phyloP scores from a whole-genome alignment of 2,329 filamentous ascomycete genomes.

The Colletotrichum lupini region DNA sequence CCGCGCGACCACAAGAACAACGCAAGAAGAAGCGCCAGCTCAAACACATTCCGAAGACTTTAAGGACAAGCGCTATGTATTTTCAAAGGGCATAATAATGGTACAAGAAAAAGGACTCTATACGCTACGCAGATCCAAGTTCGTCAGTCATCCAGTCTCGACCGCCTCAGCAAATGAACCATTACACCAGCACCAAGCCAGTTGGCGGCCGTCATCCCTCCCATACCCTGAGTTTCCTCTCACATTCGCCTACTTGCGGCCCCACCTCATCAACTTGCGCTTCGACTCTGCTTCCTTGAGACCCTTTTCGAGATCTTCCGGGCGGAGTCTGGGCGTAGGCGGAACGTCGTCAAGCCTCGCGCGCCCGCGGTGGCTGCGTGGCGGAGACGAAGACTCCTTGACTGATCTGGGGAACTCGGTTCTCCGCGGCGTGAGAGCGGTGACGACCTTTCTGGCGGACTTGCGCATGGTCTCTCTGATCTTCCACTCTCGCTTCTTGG shows the following conservation, averaged over 20 bases:
- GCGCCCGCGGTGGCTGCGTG: constrained; percentile 31
- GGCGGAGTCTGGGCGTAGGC: constrained; percentile 65
- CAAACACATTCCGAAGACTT: constrained; percentile 78
- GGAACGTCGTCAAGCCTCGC: constrained; percentile 61
- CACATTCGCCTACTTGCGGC: constrained; percentile 26
- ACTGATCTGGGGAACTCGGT: constrained; percentile 70
- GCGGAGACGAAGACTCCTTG: constrained; percentile 51
- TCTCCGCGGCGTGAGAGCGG: constrained; percentile 70
- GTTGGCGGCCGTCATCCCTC: constrained; percentile 13
- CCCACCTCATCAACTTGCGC: constrained; percentile 47
- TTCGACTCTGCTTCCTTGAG: constrained; percentile 51
- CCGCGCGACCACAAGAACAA: constrained; percentile 48
- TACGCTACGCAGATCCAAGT: constrained; percentile 15
- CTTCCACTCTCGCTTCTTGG: constrained; percentile 88
- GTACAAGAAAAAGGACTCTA: constrained; percentile 29
- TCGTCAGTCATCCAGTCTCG: constrained; percentile 18
- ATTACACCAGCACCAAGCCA: constrained; percentile 31
- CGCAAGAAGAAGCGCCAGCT: constrained; percentile 76
- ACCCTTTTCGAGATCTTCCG: constrained; percentile 71
- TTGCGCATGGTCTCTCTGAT: constrained; percentile 77
- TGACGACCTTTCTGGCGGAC: constrained; percentile 72
- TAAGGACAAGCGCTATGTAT: constrained; percentile 47
- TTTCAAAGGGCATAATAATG: constrained; percentile 36
- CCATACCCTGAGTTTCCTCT: background rate
- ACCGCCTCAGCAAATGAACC: constrained; percentile 13